Evolutionary conservation across 257 asterid genomes (phyloP), one percentile per base, ranked within the genome.

Genomic region (Lithospermum erythrorhizon): DNA sequence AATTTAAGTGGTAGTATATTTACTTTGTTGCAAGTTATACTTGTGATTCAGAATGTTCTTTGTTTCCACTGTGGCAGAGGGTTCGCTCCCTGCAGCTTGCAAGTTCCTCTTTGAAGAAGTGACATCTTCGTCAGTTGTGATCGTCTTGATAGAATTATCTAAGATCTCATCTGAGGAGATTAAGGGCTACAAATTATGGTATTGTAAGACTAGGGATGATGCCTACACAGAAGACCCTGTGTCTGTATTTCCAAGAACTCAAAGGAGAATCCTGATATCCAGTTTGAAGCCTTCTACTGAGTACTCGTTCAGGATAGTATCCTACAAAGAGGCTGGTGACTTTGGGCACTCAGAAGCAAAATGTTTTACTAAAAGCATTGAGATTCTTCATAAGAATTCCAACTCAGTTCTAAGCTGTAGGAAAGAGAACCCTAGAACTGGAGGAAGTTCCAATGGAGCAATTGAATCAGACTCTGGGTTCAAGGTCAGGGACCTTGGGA

Each of bases 151-250:
- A 41, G 95, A 83, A 67, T 75, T 86, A 63, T 82, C 89, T 20
- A 67, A 72, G 22, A 59, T 75, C 61, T 62, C 76, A 49, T 55
- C 69, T 17, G 72, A 66, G 53, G 86, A 76, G 57, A 75, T 86
- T 64, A 79, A 86, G 78, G 94, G 95, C 70, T 89, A 83, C 81
- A 89, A 83, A 73, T 90, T 89, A 61, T 89, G 96, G 96, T 86
- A 83, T 69, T 81, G 95, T 72, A 82, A 70, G 73, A 73, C 82
- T 48, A 78, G 90, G 65, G 90, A 86, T 66, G 96, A 86, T 69
- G 68, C 59, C 32, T 82, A 89, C 72, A 61, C 85, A 5, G 63
- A 77, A 58, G 95, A 89, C 67, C 96, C 96, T 47, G 74, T 72
- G 49, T 89, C 69, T 68, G 79, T 74, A 67, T 83, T 89, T 71